Percentiles rank a stretch among this genome's conserved stretches.
Evolutionary conservation across 2,329 filamentous ascomycete genomes (phyloP).

Genomic region (Xylaria sp.): DNA sequence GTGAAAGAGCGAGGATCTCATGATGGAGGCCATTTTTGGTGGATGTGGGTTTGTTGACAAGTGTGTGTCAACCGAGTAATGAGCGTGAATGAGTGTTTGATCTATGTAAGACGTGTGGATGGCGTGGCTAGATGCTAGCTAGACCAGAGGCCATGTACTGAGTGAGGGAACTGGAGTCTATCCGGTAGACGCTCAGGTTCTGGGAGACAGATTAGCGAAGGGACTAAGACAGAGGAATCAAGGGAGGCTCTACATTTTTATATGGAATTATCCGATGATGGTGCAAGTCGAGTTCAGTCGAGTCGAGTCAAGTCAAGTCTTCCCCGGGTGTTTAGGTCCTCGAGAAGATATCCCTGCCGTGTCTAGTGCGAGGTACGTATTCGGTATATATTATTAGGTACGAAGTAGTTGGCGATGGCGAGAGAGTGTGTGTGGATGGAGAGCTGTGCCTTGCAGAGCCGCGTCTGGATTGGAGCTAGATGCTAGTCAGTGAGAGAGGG

Average conservation of each 20-base stretch:
- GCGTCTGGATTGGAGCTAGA: neutral
- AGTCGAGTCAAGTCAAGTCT: too few species aligned
- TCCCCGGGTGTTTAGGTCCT: neutral
- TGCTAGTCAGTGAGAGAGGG: neutral
- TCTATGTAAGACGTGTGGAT: conserved; percentile 7
- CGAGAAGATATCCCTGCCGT: neutral
- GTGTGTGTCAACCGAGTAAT: neutral
- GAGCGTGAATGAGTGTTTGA: neutral
- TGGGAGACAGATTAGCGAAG: neutral
- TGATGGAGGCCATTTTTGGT: conserved; percentile 18
- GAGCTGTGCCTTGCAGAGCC: neutral
- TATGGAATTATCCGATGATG: neutral
- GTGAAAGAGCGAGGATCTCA: conserved; percentile 26
- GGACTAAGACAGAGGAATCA: neutral
- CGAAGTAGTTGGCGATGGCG: neutral
- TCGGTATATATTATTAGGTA: neutral
- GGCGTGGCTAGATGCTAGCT: conserved; percentile 7
- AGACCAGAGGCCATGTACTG: conserved; percentile 4
- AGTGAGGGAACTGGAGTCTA: neutral
- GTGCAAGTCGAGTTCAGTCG: neutral
- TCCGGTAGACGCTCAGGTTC: neutral
- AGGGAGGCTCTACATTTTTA: neutral
- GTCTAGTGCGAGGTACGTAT: too few species aligned
- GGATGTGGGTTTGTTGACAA: too few species aligned
- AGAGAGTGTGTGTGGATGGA: neutral